These are phyloP conservation scores for Blastomyces gilchristii DNA, from an alignment of 2,329 filamentous ascomycete species.

Conservation along the genomic window DNA sequence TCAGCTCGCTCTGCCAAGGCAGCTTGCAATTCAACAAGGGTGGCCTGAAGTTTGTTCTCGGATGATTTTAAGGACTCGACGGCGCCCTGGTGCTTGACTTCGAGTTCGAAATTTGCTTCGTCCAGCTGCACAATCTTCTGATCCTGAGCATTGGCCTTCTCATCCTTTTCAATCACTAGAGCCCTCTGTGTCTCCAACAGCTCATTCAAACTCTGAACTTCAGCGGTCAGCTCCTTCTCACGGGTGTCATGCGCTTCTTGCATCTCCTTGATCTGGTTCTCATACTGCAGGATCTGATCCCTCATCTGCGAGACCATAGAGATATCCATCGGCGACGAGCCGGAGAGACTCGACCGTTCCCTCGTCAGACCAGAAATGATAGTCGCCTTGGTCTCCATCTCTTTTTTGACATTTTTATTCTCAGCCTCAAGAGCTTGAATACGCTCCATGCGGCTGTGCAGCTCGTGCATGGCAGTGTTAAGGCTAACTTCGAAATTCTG, in stretches of 20 bases:
- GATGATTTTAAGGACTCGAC: slow-evolving; percentile 60
- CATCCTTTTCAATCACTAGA: slow-evolving; percentile 18
- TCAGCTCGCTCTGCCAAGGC: slow-evolving; percentile 24
- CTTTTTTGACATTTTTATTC: slow-evolving; percentile 71
- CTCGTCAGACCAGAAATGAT: slow-evolving; percentile 91
- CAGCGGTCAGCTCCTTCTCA: slow-evolving; percentile 62
- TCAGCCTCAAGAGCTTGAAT: slow-evolving; percentile 85
- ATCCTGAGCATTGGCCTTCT: slow-evolving; percentile 31
- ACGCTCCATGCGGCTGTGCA: slow-evolving; percentile 75
- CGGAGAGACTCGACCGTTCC: slow-evolving; percentile 81
- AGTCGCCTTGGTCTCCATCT: slow-evolving; percentile 94
- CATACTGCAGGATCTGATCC: slow-evolving; percentile 77
- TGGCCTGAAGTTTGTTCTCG: slow-evolving; percentile 60
- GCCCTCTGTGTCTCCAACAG: slow-evolving; percentile 35
- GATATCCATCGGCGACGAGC: slow-evolving; percentile 73
- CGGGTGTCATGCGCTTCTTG: slow-evolving; percentile 61
- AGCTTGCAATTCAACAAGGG: slow-evolving; percentile 61
- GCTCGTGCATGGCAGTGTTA: slow-evolving; percentile 83
- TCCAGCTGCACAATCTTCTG: slow-evolving; percentile 57
- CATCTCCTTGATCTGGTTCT: slow-evolving; percentile 65
- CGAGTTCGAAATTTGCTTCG: slow-evolving; percentile 62
- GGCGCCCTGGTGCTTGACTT: slow-evolving; percentile 60
- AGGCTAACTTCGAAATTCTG: slow-evolving; percentile 89
- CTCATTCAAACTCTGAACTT: slow-evolving; percentile 59
- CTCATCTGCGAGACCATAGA: slow-evolving; percentile 78